Evolutionary conservation across 2,329 filamentous ascomycete genomes (phyloP), one percentile per base, ranked within the genome.

Genomic region (Aspergillus pseudonomiae): DNA sequence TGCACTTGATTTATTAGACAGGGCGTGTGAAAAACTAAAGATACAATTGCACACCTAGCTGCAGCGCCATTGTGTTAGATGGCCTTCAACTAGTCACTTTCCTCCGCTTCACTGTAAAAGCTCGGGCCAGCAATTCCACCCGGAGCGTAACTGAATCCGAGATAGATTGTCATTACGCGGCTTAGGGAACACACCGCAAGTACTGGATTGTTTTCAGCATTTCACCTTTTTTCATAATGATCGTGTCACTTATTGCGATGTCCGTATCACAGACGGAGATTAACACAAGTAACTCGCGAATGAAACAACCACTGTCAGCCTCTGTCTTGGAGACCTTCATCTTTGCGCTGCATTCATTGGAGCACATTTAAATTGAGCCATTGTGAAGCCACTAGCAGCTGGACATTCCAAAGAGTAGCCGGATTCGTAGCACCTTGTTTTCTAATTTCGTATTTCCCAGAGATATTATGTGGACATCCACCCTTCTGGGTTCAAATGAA

Each of bases 141-240:
- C 2, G 24, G 7, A 14, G 45, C 12, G 26, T 26, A 28, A 4
- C 19, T 19, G n/a, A 7, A 36, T 36, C 28, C 36, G 52, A 36
- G 52, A 54, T 54, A 54, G 30, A 54, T 54, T 54, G 52, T 5
- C 30, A 34, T 54, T 34, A 54, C 52, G 52, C 30, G 32, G 46
- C 46, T 50, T 12, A 53, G 6, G 11, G 7, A 32, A 19, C 48
- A 30, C 30, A 10, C 52, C 24, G 16, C 24, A 50, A 12, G 5
- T 30, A 21, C 30, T 36, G 30, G 11, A 32, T n/a, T 36, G 52
- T 54, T 54, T 36, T 54, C 24, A 21, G 4, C 24, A 54, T 36
- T 54, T 30, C 30, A 7, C 52, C 52, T 4, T 10, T 4, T 6
- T 19, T 19, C 14, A 19, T 26, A 50, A 6, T 24, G 7, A 19